Conservation (phyloP, 441 rosid genomes). For the Populus tomentosa region DNA sequence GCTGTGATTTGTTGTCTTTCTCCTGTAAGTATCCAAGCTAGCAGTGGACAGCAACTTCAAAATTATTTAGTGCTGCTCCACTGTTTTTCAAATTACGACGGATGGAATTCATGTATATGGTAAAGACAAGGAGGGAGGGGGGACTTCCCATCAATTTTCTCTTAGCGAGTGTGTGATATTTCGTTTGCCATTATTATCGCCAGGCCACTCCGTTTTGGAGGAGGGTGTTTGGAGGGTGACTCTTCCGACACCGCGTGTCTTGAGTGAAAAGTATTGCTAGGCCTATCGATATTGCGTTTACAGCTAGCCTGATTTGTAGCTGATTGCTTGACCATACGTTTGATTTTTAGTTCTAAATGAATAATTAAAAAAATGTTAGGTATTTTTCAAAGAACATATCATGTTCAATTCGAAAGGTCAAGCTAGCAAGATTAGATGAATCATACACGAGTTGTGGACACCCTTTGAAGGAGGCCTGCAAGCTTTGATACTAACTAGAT, state of each 20-base stretch:
- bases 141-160: not conserved
- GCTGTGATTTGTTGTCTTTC: constrained; percentile 23
- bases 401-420: too few relatives aligned
- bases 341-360: too few relatives aligned
- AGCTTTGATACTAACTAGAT: too few relatives aligned
- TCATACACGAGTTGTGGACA: too few relatives aligned
- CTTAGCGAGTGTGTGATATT: not conserved
- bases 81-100: too few relatives aligned
- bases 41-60: not conserved
- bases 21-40: constrained; percentile 4
- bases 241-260: constrained; percentile 12
- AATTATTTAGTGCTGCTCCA: too few relatives aligned
- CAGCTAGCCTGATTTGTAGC: not conserved
- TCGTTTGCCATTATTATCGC: not conserved
- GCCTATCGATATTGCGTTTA: not conserved
- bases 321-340: too few relatives aligned
- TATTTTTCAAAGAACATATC: too few relatives aligned
- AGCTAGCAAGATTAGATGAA: too few relatives aligned
- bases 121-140: not conserved
- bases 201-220: not conserved
- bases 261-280: not conserved
- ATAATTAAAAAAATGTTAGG: too few relatives aligned
- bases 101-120: too few relatives aligned
- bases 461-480: too few relatives aligned
- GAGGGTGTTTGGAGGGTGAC: not conserved